Percentiles rank a stretch among this genome's conserved stretches.
These are phyloP conservation scores for Podila epigama DNA, from an alignment of 192 early-diverging fungal genomes.

Conservation along the genomic window DNA sequence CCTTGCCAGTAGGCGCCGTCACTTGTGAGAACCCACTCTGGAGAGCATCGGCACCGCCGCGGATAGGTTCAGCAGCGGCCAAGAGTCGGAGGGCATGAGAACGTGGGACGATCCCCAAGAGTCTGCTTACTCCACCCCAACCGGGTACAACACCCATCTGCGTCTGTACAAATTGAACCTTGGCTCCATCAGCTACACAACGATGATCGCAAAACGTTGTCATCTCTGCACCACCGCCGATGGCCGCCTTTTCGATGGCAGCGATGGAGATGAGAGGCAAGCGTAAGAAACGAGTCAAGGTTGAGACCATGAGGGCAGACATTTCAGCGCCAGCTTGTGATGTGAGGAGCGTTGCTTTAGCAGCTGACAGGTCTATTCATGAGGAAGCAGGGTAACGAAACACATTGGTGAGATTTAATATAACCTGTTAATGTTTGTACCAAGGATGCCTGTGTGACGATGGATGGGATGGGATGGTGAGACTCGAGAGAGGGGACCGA, in stretches of 20 bases:
- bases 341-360: slow-evolving; percentile 53
- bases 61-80: slow-evolving; percentile 49
- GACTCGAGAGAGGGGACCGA: not conserved
- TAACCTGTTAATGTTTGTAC: not conserved
- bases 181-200: slow-evolving; percentile 48
- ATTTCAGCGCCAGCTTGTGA: slow-evolving; percentile 52
- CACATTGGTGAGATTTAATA: too few relatives aligned
- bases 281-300: slow-evolving; percentile 55
- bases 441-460: not conserved
- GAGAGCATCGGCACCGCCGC: slow-evolving; percentile 33
- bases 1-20: slow-evolving; percentile 15
- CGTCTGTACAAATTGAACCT: slow-evolving; percentile 67
- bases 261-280: slow-evolving; percentile 68
- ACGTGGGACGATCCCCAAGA: slow-evolving; percentile 54
- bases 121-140: slow-evolving; percentile 66
- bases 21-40: slow-evolving; percentile 54
- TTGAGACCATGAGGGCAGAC: slow-evolving; percentile 68
- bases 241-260: slow-evolving; percentile 65
- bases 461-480: not conserved
- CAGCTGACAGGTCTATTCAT: slow-evolving; percentile 59
- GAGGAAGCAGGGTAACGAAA: not conserved
- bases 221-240: slow-evolving; percentile 75
- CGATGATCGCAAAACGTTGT: slow-evolving; percentile 66
- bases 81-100: slow-evolving; percentile 57
- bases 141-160: slow-evolving; percentile 68